Conservation (phyloP, 495 filamentous ascomycete genomes). For the Xylona heveae region DNA sequence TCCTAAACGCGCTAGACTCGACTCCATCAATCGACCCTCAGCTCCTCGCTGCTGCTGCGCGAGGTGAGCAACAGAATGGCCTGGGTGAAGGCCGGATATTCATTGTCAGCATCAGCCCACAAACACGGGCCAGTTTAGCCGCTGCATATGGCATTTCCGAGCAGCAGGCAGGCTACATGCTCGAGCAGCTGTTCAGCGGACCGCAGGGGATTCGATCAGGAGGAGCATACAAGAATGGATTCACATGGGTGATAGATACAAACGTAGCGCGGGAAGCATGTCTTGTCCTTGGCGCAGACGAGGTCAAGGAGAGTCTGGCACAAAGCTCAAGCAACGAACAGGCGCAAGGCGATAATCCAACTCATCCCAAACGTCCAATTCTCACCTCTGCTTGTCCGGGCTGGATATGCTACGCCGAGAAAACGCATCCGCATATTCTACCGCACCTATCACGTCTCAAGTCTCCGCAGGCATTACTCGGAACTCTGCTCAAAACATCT, state of each 20-base stretch:
- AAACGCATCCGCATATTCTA: constrained; percentile 81
- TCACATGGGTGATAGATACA: constrained; percentile 75
- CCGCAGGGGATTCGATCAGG: constrained; percentile 41
- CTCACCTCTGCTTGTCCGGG: constrained; percentile 84
- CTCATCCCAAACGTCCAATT: constrained; percentile 43
- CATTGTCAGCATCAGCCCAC: constrained; percentile 79
- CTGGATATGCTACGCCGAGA: constrained; percentile 98
- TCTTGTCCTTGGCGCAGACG: constrained; percentile 62
- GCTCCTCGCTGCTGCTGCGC: constrained; percentile 8
- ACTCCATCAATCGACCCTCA: constrained; percentile 24
- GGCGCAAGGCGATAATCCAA: constrained; percentile 9
- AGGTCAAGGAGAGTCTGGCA: constrained; percentile 30
- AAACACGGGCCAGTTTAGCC: constrained; percentile 70
- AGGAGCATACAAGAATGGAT: constrained; percentile 50
- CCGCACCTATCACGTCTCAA: constrained; percentile 83
- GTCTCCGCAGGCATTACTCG: constrained; percentile 79
- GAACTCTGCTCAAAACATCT: constrained; percentile 71
- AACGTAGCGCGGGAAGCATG: constrained; percentile 58
- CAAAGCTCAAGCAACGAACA: constrained; percentile 8
- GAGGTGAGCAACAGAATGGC: constrained; percentile 17
- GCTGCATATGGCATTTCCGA: constrained; percentile 56
- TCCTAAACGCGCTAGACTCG: constrained; percentile 58
- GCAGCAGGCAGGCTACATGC: constrained; percentile 54
- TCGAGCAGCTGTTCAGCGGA: constrained; percentile 58
- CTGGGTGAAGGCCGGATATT: constrained; percentile 63